Evolutionary conservation across 352 stramenopile genomes (phyloP).

Genomic region (Phytophthora megakarya): DNA sequence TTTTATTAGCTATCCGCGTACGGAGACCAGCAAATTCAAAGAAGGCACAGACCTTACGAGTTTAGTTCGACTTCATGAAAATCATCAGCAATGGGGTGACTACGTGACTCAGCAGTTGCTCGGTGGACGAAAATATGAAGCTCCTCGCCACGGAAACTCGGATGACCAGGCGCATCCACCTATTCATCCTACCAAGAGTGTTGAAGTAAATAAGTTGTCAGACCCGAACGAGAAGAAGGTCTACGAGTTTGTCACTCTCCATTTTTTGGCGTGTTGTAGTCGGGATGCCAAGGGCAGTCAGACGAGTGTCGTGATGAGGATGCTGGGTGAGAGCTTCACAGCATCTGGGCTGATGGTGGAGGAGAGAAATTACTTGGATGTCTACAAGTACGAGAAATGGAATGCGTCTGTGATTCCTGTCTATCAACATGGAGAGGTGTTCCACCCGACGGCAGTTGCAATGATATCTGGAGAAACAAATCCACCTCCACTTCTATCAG

Average conservation of each 20-base stretch:
- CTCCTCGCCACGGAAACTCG: constrained; percentile 89
- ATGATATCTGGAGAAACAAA: constrained; percentile 80
- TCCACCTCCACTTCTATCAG: constrained; percentile 89
- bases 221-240: constrained; percentile 93
- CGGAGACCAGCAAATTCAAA: constrained; percentile 99
- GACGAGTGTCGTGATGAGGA: constrained; percentile 89
- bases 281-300: constrained; percentile 92
- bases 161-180: constrained; percentile 98
- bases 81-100: constrained; percentile 69
- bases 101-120: constrained; percentile 79
- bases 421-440: constrained; percentile 79
- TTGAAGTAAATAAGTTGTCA: constrained; percentile 66
- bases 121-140: constrained; percentile 66
- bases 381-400: constrained; percentile 96
- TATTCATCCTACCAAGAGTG: constrained; percentile 98
- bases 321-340: constrained; percentile 88
- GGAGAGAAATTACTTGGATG: constrained; percentile 94
- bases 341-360: constrained; percentile 90
- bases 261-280: constrained; percentile 99
- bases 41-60: constrained; percentile 89
- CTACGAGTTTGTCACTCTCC: constrained; percentile 97
- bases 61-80: constrained; percentile 78
- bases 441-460: constrained; percentile 66
- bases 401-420: constrained; percentile 84
- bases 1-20: constrained; percentile 98